A percentile compares a stretch with the other conserved stretches of the same genome.
Conservation (phyloP, 768 basidiomycete genomes). For the Boletus edulis region DNA sequence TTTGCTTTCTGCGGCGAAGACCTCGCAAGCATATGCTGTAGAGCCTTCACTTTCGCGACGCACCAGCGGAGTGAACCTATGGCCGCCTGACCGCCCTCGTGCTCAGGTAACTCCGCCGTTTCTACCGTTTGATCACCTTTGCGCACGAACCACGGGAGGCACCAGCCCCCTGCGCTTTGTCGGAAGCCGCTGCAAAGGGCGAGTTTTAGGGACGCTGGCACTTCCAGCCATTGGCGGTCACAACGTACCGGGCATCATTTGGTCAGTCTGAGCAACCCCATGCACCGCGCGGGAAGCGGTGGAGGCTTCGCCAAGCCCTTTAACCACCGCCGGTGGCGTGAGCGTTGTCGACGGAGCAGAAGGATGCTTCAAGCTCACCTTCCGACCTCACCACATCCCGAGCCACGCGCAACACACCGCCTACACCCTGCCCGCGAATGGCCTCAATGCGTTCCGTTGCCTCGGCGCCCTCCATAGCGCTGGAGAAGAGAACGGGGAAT, state of each 20-base stretch:
- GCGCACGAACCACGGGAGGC: neutral
- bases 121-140: too few species aligned
- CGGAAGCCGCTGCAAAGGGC: neutral
- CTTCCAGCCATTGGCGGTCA: neutral
- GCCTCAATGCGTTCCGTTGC: neutral
- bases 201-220: neutral
- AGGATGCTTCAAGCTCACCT: neutral
- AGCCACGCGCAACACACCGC: neutral
- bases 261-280: neutral
- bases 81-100: too few species aligned
- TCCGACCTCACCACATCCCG: neutral
- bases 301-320: neutral
- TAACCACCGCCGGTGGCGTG: neutral
- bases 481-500: neutral
- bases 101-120: too few species aligned
- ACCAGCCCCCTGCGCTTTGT: neutral
- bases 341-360: neutral
- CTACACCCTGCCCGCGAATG: neutral
- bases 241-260: neutral
- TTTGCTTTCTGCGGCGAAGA: too few species aligned
- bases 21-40: too few species aligned
- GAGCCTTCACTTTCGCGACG: too few species aligned
- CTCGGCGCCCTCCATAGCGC: neutral
- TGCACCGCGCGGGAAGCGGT: neutral
- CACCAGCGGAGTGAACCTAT: too few species aligned